phyloP scores from a whole-genome alignment of 139 green algal genomes.

The Coccomyxa sp. region DNA sequence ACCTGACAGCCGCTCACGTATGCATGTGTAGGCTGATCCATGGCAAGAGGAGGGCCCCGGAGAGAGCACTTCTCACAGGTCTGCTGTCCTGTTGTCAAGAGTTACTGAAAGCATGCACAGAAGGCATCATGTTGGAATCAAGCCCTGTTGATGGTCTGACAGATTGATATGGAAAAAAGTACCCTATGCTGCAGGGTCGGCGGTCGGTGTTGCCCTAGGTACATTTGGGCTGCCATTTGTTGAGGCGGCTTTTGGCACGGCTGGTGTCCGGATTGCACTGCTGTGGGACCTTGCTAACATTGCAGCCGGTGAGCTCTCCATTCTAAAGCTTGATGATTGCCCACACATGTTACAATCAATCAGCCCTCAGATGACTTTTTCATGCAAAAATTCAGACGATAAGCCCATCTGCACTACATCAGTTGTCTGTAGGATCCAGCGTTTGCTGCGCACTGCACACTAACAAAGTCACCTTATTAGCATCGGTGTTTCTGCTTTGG shows the following conservation, averaged over 20 bases:
- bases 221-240: slow-evolving; percentile 20
- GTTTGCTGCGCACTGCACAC: too few species aligned
- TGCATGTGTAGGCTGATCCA: not conserved
- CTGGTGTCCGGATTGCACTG: slow-evolving; percentile 30
- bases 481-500: too few species aligned
- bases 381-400: too few species aligned
- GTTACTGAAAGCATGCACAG: too few species aligned
- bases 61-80: not conserved
- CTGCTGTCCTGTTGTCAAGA: not conserved
- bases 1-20: not conserved
- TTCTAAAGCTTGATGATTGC: too few species aligned
- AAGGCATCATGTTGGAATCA: too few species aligned
- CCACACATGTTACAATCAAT: too few species aligned
- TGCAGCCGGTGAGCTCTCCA: slow-evolving; percentile 5
- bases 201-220: slow-evolving; percentile 16
- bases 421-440: too few species aligned
- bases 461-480: too few species aligned
- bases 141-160: too few species aligned
- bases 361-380: too few species aligned
- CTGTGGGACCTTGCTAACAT: slow-evolving; percentile 20
- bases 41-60: not conserved
- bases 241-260: slow-evolving; percentile 13
- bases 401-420: too few species aligned
- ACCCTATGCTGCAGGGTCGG: slow-evolving; percentile 5
- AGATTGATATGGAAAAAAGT: not conserved